These are phyloP conservation scores for Penicillium cosmopolitanum DNA, from an alignment of 495 filamentous ascomycete species.

Conservation along the genomic window DNA sequence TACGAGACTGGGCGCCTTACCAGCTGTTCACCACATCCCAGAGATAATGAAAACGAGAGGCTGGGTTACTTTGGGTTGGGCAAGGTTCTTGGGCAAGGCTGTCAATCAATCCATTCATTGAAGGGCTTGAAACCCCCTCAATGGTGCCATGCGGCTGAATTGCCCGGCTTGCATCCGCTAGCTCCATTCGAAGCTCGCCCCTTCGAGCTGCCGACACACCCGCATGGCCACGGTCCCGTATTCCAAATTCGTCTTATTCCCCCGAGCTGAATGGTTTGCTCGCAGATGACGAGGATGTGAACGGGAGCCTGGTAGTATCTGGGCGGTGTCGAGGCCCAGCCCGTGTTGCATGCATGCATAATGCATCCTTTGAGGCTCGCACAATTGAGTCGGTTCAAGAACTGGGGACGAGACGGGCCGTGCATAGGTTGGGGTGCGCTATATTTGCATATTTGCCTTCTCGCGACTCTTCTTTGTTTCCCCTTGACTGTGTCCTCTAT, in stretches of 20 bases:
- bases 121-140: conserved; percentile 7
- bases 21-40: not conserved
- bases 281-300: not conserved
- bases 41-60: not conserved
- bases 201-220: not conserved
- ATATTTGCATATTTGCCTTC: too few relatives aligned
- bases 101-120: conserved; percentile 10
- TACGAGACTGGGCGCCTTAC: not conserved
- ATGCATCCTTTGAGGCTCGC: not conserved
- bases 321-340: not conserved
- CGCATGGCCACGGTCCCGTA: not conserved
- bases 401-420: not conserved
- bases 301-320: not conserved
- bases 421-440: not conserved
- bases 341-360: too few relatives aligned
- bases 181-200: not conserved
- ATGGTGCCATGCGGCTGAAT: conserved; percentile 19
- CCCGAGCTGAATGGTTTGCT: not conserved
- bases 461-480: too few relatives aligned
- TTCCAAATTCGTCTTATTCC: not conserved
- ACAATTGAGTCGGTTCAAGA: conserved; percentile 2
- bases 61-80: too few relatives aligned
- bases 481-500: not conserved
- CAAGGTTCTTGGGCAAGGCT: not conserved
- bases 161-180: not conserved